Conservation (phyloP, 169 alveolate genomes). For the Eimeria praecox region DNA sequence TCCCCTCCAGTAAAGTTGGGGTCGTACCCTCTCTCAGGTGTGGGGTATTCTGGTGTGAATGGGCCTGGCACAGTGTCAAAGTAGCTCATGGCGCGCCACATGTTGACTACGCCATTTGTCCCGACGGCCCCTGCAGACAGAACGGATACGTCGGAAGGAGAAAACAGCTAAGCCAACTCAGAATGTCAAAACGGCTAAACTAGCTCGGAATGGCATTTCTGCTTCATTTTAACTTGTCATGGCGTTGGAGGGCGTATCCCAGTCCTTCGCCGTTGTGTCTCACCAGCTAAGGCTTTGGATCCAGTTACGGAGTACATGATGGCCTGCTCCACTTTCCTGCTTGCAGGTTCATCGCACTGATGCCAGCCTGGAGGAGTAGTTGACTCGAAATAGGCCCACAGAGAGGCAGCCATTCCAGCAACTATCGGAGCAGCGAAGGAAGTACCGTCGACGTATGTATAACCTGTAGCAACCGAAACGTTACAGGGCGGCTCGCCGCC, state of each 20-base stretch:
- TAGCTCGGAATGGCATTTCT: neutral
- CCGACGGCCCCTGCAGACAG: conserved; percentile 72
- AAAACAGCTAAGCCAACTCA: neutral
- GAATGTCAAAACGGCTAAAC: no score
- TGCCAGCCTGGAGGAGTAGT: conserved; percentile 80
- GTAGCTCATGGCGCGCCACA: conserved; percentile 77
- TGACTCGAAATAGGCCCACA: conserved; percentile 80
- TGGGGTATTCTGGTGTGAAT: conserved; percentile 67
- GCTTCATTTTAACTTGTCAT: neutral
- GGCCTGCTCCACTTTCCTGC: conserved; percentile 77
- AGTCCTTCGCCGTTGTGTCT: neutral
- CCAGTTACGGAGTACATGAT: conserved; percentile 81
- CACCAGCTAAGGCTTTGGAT: conserved; percentile 70
- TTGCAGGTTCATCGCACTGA: conserved; percentile 17
- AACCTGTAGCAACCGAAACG: conserved; percentile 61
- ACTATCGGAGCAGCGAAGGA: conserved; percentile 89
- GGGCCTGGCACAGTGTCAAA: conserved; percentile 72
- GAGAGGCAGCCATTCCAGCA: conserved; percentile 86
- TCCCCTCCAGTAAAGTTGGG: conserved; percentile 32
- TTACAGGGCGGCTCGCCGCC: neutral
- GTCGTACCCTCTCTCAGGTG: conserved; percentile 69
- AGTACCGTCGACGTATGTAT: conserved; percentile 86
- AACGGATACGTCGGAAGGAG: neutral
- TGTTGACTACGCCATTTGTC: conserved; percentile 75
- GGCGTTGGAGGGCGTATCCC: neutral